phyloP scores from a whole-genome alignment of 192 early-diverging fungal species.

The Backusella australiensis region DNA sequence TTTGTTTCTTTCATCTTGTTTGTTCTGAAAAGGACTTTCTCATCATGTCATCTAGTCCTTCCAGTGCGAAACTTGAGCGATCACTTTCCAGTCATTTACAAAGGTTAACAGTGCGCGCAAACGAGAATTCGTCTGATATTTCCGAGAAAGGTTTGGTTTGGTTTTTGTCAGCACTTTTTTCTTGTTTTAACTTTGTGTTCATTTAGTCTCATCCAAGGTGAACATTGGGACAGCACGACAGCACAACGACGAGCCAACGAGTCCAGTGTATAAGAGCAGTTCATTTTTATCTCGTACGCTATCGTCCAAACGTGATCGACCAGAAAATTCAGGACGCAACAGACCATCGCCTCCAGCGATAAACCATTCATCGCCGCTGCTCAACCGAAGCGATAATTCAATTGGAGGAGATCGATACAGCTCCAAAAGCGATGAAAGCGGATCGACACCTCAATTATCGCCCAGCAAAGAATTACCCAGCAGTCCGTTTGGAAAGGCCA shows the following conservation, averaged over 20 bases:
- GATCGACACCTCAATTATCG: neutral
- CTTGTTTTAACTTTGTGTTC: neutral
- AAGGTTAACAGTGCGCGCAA: conserved; percentile 11
- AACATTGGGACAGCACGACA: neutral
- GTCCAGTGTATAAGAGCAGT: neutral
- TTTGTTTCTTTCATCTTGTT: conserved; percentile 2
- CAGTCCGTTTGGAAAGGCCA: conserved; percentile 12
- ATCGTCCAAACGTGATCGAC: conserved; percentile 23
- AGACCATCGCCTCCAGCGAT: conserved; percentile 15
- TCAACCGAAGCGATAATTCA: neutral
- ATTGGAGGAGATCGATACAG: neutral
- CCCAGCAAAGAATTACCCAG: conserved; percentile 7
- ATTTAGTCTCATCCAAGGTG: neutral
- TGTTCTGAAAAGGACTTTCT: neutral
- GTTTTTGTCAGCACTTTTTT: neutral
- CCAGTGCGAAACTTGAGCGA: conserved; percentile 17
- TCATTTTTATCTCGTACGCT: conserved; percentile 29
- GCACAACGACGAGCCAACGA: neutral
- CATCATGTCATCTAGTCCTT: conserved; percentile 3
- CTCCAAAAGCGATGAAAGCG: neutral
- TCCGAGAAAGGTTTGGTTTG: conserved; percentile 11
- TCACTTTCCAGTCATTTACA: conserved; percentile 31
- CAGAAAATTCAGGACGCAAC: conserved; percentile 14
- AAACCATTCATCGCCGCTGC: conserved; percentile 6
- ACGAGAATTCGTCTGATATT: conserved; percentile 9